phyloP scores from a whole-genome alignment of 331 rosid species.

The Stylosanthes scabra region DNA sequence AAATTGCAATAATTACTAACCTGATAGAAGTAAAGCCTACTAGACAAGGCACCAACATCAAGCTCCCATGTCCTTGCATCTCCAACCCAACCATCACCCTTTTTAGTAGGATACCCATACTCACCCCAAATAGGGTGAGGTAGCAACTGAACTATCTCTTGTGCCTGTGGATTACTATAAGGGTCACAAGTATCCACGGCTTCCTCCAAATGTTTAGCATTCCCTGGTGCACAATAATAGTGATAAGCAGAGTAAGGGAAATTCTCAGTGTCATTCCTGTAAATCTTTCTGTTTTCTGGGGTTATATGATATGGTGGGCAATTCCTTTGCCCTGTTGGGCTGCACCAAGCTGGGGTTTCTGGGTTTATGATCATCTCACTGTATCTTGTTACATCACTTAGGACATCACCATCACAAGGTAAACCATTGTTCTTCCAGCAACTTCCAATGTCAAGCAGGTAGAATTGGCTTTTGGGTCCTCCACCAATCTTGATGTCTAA shows the following conservation, averaged over 20 bases:
- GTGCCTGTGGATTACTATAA: constrained; percentile 87
- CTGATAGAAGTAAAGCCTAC: constrained; percentile 80
- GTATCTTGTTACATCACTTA: constrained; percentile 80
- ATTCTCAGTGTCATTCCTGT: constrained; percentile 69
- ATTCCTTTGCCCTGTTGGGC: constrained; percentile 48
- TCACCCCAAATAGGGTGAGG: constrained; percentile 84
- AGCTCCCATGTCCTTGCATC: constrained; percentile 86
- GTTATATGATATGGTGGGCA: constrained; percentile 88
- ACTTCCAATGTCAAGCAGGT: constrained; percentile 79
- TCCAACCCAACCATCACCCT: constrained; percentile 82
- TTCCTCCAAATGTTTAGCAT: constrained; percentile 61
- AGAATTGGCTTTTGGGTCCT: constrained; percentile 87
- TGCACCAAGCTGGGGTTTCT: constrained; percentile 81
- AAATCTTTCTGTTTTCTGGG: constrained; percentile 60
- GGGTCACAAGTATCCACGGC: constrained; percentile 75
- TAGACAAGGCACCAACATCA: constrained; percentile 77
- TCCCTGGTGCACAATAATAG: constrained; percentile 82
- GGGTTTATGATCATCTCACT: constrained; percentile 88
- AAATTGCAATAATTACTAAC: constrained; percentile 25
- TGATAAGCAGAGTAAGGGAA: constrained; percentile 85
- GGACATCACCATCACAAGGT: constrained; percentile 68
- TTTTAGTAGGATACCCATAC: constrained; percentile 76
- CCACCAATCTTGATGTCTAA: constrained; percentile 78
- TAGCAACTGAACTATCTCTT: constrained; percentile 76
- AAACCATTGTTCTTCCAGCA: constrained; percentile 91